Conservation (phyloP, 352 stramenopile species). For the Globisporangium alternatum region DNA sequence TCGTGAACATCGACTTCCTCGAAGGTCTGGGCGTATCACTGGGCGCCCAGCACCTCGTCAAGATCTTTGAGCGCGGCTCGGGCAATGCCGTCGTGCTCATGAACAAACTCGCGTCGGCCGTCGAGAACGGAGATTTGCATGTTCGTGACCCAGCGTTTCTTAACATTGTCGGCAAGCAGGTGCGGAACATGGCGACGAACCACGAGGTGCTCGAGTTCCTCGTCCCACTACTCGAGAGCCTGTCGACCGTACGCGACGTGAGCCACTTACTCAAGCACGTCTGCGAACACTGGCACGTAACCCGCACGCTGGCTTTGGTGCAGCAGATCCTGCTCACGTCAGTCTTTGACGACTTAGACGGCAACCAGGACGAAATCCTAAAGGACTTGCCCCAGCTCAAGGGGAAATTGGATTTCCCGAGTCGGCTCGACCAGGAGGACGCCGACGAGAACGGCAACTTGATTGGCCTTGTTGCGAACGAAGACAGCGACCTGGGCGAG, state of each 20-base stretch:
- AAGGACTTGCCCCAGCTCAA: slow-evolving; percentile 51
- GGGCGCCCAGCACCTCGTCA: slow-evolving; percentile 50
- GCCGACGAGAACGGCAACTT: slow-evolving; percentile 82
- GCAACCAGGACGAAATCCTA: slow-evolving; percentile 72
- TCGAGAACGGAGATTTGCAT: slow-evolving; percentile 69
- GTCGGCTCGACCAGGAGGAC: slow-evolving; percentile 74
- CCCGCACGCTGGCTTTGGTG: slow-evolving; percentile 54
- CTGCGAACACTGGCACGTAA: slow-evolving; percentile 60
- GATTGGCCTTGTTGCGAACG: slow-evolving; percentile 57
- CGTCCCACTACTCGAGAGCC: slow-evolving; percentile 64
- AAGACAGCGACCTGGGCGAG: slow-evolving; percentile 67
- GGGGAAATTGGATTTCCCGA: slow-evolving; percentile 74
- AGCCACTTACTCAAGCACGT: slow-evolving; percentile 57
- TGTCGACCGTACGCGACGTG: slow-evolving; percentile 69
- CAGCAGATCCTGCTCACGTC: slow-evolving; percentile 71
- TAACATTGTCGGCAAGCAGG: slow-evolving; percentile 26
- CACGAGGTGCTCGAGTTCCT: slow-evolving; percentile 64
- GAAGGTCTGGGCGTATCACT: slow-evolving; percentile 70
- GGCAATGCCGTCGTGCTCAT: slow-evolving; percentile 52
- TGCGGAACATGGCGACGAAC: slow-evolving; percentile 39
- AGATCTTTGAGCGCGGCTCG: slow-evolving; percentile 68
- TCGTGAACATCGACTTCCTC: slow-evolving; percentile 85
- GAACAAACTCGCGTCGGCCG: slow-evolving; percentile 67
- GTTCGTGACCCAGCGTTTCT: slow-evolving; percentile 46
- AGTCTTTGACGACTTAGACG: slow-evolving; percentile 84